phyloP scores from a whole-genome alignment of 2,329 filamentous ascomycete species.

The Fusarium sp. region DNA sequence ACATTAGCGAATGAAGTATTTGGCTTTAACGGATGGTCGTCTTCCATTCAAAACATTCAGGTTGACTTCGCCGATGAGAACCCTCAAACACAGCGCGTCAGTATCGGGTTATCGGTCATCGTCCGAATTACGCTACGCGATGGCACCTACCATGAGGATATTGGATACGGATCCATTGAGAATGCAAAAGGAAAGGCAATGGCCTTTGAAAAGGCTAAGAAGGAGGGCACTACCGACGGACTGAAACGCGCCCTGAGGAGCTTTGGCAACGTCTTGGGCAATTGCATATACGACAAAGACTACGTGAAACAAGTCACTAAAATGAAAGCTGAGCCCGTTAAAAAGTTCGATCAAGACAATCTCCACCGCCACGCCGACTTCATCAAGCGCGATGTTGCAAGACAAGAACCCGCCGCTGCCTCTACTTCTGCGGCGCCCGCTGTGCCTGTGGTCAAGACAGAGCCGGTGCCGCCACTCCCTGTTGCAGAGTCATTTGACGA shows the following conservation, averaged over 20 bases:
- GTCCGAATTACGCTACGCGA: conserved; percentile 90
- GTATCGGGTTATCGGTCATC: conserved; percentile 87
- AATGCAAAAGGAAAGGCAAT: conserved; percentile 95
- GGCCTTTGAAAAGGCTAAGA: conserved; percentile 98
- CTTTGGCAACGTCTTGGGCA: conserved; percentile 97
- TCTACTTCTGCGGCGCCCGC: conserved; percentile 12
- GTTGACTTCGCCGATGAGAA: conserved; percentile 96
- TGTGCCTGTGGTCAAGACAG: conserved; percentile 42
- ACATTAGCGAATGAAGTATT: conserved; percentile 94
- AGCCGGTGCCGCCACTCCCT: conserved; percentile 35
- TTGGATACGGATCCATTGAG: conserved; percentile 96
- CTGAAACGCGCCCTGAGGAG: conserved; percentile 89
- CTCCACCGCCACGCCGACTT: conserved; percentile 86
- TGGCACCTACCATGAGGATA: conserved; percentile 97
- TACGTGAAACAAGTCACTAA: conserved; percentile 91
- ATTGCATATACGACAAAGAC: conserved; percentile 97
- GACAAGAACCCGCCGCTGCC: conserved; percentile 28
- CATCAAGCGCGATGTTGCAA: conserved; percentile 66
- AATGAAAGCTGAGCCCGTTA: conserved; percentile 78
- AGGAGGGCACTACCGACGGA: conserved; percentile 95
- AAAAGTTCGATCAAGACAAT: conserved; percentile 81
- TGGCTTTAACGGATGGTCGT: conserved; percentile 98
- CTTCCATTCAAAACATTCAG: conserved; percentile 91
- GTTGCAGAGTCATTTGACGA: conserved; percentile 61
- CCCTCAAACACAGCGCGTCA: conserved; percentile 79